These are phyloP conservation scores for Gypsophila paniculata DNA, from an alignment of 179 eudicot species.

Conservation along the genomic window DNA sequence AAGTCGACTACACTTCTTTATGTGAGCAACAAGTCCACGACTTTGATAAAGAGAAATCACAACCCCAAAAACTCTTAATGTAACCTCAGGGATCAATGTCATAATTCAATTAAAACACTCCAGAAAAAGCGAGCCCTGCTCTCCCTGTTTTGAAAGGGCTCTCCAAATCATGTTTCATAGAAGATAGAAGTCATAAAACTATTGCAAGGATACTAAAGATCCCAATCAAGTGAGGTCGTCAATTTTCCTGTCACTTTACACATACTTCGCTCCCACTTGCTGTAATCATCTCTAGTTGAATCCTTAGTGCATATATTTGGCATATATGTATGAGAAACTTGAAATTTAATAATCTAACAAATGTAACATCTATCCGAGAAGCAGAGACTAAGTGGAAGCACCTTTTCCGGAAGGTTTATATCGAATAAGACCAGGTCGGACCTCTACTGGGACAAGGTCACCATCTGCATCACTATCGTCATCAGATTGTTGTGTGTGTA, in stretches of 20 bases:
- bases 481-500: constrained; percentile 17
- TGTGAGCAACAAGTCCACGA: too few species aligned
- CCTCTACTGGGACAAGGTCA: constrained; percentile 55
- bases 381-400: constrained; percentile 19
- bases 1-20: too few species aligned
- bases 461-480: constrained; percentile 45
- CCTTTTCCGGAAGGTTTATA: constrained; percentile 59
- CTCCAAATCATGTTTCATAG: not conserved
- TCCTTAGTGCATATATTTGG: not conserved
- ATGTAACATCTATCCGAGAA: not conserved
- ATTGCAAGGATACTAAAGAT: not conserved
- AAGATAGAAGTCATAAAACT: not conserved
- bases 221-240: not conserved
- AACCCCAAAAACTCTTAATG: too few species aligned
- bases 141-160: not conserved
- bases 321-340: not conserved
- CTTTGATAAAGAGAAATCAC: too few species aligned
- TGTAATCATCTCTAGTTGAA: not conserved
- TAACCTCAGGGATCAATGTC: too few species aligned
- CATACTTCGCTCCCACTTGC: not conserved
- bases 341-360: not conserved
- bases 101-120: not conserved
- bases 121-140: not conserved
- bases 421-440: constrained; percentile 87
- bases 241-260: not conserved